Base-by-base conservation (phyloP, 2,329 filamentous ascomycete genomes). In the Thelonectria discophora region DNA sequence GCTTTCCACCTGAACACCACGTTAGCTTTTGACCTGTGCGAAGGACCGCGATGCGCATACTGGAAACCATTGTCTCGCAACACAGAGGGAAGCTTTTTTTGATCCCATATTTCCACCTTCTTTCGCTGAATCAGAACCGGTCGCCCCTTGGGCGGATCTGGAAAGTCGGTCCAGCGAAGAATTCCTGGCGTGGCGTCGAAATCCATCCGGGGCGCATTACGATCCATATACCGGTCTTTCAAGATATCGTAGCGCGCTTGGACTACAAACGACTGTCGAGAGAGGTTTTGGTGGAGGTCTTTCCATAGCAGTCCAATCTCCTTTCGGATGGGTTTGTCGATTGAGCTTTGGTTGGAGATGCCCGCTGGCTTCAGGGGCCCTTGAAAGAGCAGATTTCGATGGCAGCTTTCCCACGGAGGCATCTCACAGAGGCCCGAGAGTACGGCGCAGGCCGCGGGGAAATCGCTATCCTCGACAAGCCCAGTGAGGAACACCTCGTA, bases 401-500 rank as follows among this genome's bases (percentile, higher is more conserved):
- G 79, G 20, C 84, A 64, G 2, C 78, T 77, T 58, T 81, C 78
- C 67, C 81, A 83, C 1, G 85, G 81, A 2, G 78, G 76, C 82
- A 86, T 87, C 68, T 81, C 85, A 62, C 83, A 85, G 63, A 86
- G 79, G 17, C 86, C 86, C 59, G 84, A 80, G 7, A 90, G 75
- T 10, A 90, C 78, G 1, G 82, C 79, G 55, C 82, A 80, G 18
- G 82, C 82, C 59, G 76, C 79, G 50, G 77, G 74, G 37, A 85
- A 77, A 66, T 87, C 83, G 60, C 74, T 77, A 56, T 83, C 80
- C 17, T 79, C 77, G 55, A 89, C 79, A 47, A 81, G 72, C 10
- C 84, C 81, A 4, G 85, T 84, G 59, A 88, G 79, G 67, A 87
- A 88, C 17, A 88, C 75, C 73, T 88, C 86, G 69, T 87, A 82